Evolutionary conservation across 371 early-diverging fungal species (phyloP), one percentile per base, ranked within the genome.

Genomic region (Syncephalastrum monosporum): DNA sequence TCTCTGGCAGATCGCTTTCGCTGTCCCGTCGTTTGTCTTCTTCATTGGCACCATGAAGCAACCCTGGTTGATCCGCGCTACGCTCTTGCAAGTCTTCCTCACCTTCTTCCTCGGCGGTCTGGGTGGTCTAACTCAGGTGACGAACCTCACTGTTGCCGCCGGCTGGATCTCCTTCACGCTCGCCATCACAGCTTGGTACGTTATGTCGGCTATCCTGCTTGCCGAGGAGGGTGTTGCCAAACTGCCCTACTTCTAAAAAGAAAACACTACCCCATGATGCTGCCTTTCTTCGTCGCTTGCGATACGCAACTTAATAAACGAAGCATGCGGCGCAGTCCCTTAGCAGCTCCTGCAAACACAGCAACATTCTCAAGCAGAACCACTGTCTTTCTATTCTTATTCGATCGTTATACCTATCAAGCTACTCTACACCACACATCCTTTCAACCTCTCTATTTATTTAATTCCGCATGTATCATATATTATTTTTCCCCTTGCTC

Each of bases 91-190:
- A 53, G 73, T 75, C 14, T 72, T 72, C 53, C 56, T 72, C 44
- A 65, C 72, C 16, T 75, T 72, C 65, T 58, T 75, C 29, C 59
- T 63, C 23, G 71, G 72, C 42, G 61, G 54, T 33, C 50, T 75
- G 19, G 72, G 71, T 44, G 71, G 62, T 4, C 60, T 72, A 16
- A 55, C 63, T 8, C 56, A 55, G 3, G 57, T 56, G 23, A 12
- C 21, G 16, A 59, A 47, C 1, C 49, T 64, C 14, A 66, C 59
- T 16, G 47, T 60, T 19, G 68, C 65, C 43, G 56, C 64, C 54
- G 76, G 72, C 19, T 72, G 71, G 72, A 38, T 75, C 25, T 70
- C 72, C 15, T 63, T 75, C 44, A 61, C 65, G 23, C 54, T 75
- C n/a, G 21, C 72, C 3, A 4, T 67, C 17, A 69, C 69, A 16